Conservation (phyloP, 2,329 filamentous ascomycete species). For the Penicillium sp. region DNA sequence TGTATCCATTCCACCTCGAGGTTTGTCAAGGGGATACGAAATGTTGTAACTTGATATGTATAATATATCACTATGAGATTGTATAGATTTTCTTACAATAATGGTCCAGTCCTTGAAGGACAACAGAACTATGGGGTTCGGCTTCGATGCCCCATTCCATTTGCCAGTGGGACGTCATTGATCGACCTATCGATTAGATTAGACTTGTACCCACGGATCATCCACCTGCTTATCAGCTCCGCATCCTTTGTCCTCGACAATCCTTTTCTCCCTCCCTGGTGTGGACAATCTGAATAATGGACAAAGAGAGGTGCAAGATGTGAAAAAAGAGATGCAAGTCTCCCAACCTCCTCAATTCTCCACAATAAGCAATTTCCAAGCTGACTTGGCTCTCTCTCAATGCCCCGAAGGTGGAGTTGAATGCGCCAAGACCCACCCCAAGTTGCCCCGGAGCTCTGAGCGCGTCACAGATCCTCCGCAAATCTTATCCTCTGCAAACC, state of each 20-base stretch:
- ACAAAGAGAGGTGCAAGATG: background rate
- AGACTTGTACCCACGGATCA: background rate
- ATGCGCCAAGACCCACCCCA: conserved; percentile 21
- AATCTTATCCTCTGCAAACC: background rate
- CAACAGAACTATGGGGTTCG: background rate
- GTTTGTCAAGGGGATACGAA: background rate
- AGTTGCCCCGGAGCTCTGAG: conserved; percentile 14
- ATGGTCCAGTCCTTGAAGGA: no score
- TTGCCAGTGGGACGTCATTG: conserved; percentile 5
- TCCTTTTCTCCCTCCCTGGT: background rate
- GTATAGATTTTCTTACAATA: background rate
- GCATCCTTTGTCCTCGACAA: background rate
- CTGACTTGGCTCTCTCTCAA: conserved; percentile 7
- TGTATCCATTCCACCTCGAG: background rate
- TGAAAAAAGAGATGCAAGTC: background rate
- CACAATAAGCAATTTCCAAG: background rate
- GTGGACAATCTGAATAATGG: background rate
- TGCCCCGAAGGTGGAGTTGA: conserved; percentile 9
- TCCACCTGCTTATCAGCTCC: conserved; percentile 9
- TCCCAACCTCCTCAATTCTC: background rate
- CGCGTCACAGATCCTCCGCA: conserved; percentile 8
- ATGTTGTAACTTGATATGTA: background rate
- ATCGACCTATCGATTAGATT: conserved; percentile 4
- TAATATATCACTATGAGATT: background rate
- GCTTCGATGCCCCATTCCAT: background rate